Evolutionary conservation across 2,329 filamentous ascomycete species (phyloP), one percentile per base, ranked within the genome.

Genomic region (Xylariaceae sp.): DNA sequence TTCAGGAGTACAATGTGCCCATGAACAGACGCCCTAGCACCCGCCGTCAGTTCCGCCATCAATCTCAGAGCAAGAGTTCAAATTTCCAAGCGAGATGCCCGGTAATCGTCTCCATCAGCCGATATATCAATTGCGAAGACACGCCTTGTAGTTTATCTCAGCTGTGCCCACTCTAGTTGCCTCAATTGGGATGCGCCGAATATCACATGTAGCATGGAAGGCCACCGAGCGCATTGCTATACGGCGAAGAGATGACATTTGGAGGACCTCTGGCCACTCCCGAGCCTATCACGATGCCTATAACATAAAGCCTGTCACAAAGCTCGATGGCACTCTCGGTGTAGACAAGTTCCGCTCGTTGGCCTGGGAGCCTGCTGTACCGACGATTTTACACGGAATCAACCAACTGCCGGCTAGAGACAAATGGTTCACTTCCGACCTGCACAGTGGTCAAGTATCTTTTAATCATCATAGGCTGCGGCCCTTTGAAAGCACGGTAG

Each of bases 391-490:
- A 16, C 36, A 14, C 21, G 30, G 23, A 11, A 50, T 40, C 39
- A 46, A 57, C 29, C 30, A 17, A 11, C 29, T 52, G 14, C 46
- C 55, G 19, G 44, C 57, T 24, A 45, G 49, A 31, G 23, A 36
- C 5, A 54, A 46, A 42, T 62, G 59, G 59, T 61, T 62, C 32
- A 38, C 36, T 8, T 23, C 37, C 11, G 17, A 34, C 18, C 12
- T 34, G 13, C 23, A 34, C 18, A 34, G 21, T n/a, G 17, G 27
- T 7, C 14, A 23, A 27, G 28, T 43, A 37, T 36, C 26, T 4
- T 50, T 60, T 12, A 35, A 45, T 5, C 15, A 45, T 5, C 15
- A 41, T 2, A 51, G 51, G 28, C 21, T 62, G 37, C 31, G 38
- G 6, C 23, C 41, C n/a, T 53, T 50, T 14, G 40, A 40, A 14